Percentiles rank a stretch among this genome's conserved stretches.
phyloP scores from a whole-genome alignment of 1,139 yeast genomes.

The Debaryomycetaceae sp. region DNA sequence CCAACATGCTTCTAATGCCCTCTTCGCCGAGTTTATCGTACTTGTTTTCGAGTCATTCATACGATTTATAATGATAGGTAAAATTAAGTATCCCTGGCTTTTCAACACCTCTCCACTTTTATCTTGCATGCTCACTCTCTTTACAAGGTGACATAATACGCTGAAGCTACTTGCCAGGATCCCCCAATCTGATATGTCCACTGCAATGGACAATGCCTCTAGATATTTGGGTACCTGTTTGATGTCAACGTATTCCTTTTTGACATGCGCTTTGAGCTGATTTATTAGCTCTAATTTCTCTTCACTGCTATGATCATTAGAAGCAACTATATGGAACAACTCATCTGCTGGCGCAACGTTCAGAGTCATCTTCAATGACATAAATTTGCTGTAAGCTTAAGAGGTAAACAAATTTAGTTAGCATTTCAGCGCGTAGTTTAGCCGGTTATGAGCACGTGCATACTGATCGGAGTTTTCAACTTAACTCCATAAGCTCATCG shows the following conservation, averaged over 20 bases:
- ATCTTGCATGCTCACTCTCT: conserved; percentile 74
- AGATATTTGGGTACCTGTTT: conserved; percentile 53
- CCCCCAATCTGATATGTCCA: conserved; percentile 37
- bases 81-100: conserved; percentile 44
- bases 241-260: conserved; percentile 60
- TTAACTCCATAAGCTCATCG: too few species aligned
- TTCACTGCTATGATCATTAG: conserved; percentile 15
- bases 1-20: conserved; percentile 67
- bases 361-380: not conserved
- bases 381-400: not conserved
- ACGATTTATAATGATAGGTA: conserved; percentile 56
- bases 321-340: conserved; percentile 22
- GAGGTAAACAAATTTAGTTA: not conserved
- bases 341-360: conserved; percentile 11
- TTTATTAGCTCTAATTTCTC: conserved; percentile 40
- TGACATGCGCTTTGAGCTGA: conserved; percentile 65
- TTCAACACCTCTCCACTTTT: conserved; percentile 43
- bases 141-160: conserved; percentile 70
- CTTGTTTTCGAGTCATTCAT: conserved; percentile 48
- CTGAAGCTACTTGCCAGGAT: conserved; percentile 56
- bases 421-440: not conserved
- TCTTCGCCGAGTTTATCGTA: conserved; percentile 47
- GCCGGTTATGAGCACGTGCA: not conserved
- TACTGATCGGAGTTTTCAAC: too few species aligned
- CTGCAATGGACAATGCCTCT: conserved; percentile 51